Evolutionary conservation across 306 rosid species (phyloP).

Genomic region (Dryas drummondii): DNA sequence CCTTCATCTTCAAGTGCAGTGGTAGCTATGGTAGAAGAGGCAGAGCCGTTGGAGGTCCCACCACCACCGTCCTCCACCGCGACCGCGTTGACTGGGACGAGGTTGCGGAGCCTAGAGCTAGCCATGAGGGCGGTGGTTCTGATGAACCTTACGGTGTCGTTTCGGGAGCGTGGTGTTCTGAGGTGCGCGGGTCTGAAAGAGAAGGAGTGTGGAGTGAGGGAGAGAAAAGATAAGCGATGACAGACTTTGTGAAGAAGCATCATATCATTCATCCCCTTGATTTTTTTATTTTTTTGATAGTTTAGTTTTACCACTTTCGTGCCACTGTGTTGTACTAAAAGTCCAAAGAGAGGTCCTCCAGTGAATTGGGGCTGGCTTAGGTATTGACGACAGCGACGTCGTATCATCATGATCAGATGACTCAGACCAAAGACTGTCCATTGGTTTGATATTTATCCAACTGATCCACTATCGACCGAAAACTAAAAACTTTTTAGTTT

Average conservation of each 20-base stretch:
- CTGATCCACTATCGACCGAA: too few relatives aligned
- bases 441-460: too few relatives aligned
- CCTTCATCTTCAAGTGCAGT: constrained; percentile 58
- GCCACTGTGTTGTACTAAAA: too few relatives aligned
- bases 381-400: too few relatives aligned
- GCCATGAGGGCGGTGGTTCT: constrained; percentile 41
- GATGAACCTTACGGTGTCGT: constrained; percentile 23
- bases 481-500: too few relatives aligned
- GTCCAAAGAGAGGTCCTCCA: too few relatives aligned
- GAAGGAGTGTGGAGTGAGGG: constrained; percentile 34
- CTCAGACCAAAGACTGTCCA: too few relatives aligned
- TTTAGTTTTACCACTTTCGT: too few relatives aligned
- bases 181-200: constrained; percentile 27
- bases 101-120: constrained; percentile 43
- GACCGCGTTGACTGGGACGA: constrained; percentile 49
- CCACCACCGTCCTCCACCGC: constrained; percentile 39
- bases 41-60: constrained; percentile 49
- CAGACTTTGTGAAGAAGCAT: constrained; percentile 55
- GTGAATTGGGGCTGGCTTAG: too few relatives aligned
- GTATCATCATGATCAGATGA: too few relatives aligned
- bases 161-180: constrained; percentile 20
- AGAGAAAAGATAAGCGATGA: constrained; percentile 57
- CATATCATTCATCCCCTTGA: constrained; percentile 21
- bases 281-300: constrained; percentile 11
- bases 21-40: constrained; percentile 37